phyloP scores from a whole-genome alignment of 768 basidiomycete genomes.

The Daedalea quercina region DNA sequence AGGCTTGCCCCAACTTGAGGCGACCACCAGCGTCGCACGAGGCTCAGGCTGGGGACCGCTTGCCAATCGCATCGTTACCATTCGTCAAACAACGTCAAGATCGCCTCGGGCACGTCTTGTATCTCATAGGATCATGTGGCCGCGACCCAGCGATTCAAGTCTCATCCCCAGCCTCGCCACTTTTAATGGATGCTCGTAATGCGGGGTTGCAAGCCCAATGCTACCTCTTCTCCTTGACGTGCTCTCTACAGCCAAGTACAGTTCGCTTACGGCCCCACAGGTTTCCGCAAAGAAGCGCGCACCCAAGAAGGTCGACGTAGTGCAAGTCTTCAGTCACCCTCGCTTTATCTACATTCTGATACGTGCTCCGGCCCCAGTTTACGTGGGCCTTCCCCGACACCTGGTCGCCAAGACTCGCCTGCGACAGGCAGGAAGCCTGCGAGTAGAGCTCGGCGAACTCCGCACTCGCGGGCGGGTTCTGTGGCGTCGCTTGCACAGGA shows the following conservation, averaged over 20 bases:
- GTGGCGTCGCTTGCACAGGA: slow-evolving; percentile 11
- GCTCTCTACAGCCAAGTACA: not conserved
- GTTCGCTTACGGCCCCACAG: slow-evolving; percentile 1
- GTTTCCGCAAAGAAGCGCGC: slow-evolving; percentile 9
- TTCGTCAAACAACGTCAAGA: too few relatives aligned
- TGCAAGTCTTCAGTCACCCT: slow-evolving; percentile 17
- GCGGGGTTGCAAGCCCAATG: too few relatives aligned
- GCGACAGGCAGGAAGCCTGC: slow-evolving; percentile 17
- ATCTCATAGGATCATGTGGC: too few relatives aligned
- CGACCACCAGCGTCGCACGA: too few relatives aligned
- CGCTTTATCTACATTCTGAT: not conserved
- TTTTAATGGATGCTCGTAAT: too few relatives aligned
- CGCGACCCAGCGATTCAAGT: too few relatives aligned
- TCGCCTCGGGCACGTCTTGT: too few relatives aligned
- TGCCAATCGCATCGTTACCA: too few relatives aligned
- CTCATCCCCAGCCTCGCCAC: too few relatives aligned
- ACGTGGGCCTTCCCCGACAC: slow-evolving; percentile 17
- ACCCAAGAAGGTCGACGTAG: slow-evolving; percentile 27
- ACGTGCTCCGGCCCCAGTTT: slow-evolving; percentile 2
- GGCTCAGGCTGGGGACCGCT: too few relatives aligned
- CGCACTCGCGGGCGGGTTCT: slow-evolving; percentile 16
- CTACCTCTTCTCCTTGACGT: too few relatives aligned
- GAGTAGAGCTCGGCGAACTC: slow-evolving; percentile 11
- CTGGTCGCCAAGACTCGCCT: slow-evolving; percentile 5
- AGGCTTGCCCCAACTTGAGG: too few relatives aligned